Percentiles rank a stretch among this genome's conserved stretches.
Conservation (phyloP, 805 yeast genomes). For the Kuraishia cidri region DNA sequence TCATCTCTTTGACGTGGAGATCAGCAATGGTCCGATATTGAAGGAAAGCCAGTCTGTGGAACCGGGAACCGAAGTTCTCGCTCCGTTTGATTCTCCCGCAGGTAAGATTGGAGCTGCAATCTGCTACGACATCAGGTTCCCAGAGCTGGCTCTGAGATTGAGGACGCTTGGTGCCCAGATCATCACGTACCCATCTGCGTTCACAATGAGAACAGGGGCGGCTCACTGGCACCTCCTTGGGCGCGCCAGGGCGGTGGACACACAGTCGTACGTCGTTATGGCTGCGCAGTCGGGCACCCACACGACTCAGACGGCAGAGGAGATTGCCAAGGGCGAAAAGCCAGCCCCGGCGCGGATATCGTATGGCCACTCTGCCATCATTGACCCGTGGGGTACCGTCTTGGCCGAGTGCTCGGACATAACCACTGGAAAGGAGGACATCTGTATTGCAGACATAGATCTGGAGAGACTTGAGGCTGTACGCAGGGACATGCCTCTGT, state of each 20-base stretch:
- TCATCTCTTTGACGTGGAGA: conserved; percentile 84
- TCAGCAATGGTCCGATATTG: conserved; percentile 72
- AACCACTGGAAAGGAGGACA: conserved; percentile 20
- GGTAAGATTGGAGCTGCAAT: conserved; percentile 66
- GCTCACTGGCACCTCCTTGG: conserved; percentile 86
- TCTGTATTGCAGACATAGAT: conserved; percentile 64
- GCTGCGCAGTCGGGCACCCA: conserved; percentile 86
- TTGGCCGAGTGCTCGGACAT: conserved; percentile 48
- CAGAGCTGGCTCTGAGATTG: conserved; percentile 63
- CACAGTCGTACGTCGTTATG: conserved; percentile 80
- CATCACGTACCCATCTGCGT: conserved; percentile 83
- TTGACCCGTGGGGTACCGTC: conserved; percentile 90
- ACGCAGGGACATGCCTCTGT: conserved; percentile 68
- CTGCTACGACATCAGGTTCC: conserved; percentile 85
- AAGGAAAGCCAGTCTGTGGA: conserved; percentile 75
- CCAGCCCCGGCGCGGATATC: conserved; percentile 48
- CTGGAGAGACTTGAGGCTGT: conserved; percentile 34
- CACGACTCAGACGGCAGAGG: conserved; percentile 35
- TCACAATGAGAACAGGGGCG: conserved; percentile 84
- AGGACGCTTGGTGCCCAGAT: conserved; percentile 68
- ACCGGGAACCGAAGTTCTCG: conserved; percentile 51
- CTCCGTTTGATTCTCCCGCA: conserved; percentile 49
- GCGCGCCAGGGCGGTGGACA: conserved; percentile 77
- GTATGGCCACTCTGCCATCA: conserved; percentile 78
- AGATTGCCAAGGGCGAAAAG: conserved; percentile 12